Percentiles rank a stretch among this genome's conserved stretches.
These are phyloP conservation scores for Yamadazyma kitorensis DNA, from an alignment of 805 yeast genomes.

Conservation along the genomic window DNA sequence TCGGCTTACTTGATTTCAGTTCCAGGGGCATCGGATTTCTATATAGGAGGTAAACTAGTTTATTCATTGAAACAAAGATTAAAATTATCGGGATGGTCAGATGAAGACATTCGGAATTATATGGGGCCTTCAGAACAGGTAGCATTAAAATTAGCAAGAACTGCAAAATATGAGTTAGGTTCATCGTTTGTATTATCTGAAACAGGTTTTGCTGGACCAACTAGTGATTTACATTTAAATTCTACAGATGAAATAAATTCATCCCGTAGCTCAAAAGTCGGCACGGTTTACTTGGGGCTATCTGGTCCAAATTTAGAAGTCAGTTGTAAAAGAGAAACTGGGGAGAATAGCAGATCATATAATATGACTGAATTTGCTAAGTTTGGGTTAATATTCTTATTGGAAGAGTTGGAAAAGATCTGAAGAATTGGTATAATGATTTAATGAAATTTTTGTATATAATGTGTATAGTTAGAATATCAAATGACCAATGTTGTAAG, in stretches of 20 bases:
- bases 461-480: no score
- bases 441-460: no score
- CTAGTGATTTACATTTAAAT: constrained; percentile 39
- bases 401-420: constrained; percentile 41
- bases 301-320: constrained; percentile 61
- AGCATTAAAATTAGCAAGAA: constrained; percentile 73
- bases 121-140: constrained; percentile 82
- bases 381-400: constrained; percentile 58
- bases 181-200: constrained; percentile 80
- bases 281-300: constrained; percentile 70
- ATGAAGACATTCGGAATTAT: constrained; percentile 63
- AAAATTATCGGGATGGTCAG: constrained; percentile 75
- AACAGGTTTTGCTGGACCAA: constrained; percentile 87
- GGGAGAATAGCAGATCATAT: constrained; percentile 47
- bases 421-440: no score
- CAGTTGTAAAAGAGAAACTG: constrained; percentile 47
- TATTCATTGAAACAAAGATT: constrained; percentile 75
- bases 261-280: constrained; percentile 32
- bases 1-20: constrained; percentile 78
- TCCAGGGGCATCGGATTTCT: constrained; percentile 83
- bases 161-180: constrained; percentile 75
- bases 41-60: constrained; percentile 79
- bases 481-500: no score
- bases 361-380: constrained; percentile 80
- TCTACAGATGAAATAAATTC: constrained; percentile 4